Percentiles rank a stretch among this genome's conserved stretches.
Evolutionary conservation across 352 stramenopile genomes (phyloP).

Genomic region (Globisporangium rhizosaccharum): DNA sequence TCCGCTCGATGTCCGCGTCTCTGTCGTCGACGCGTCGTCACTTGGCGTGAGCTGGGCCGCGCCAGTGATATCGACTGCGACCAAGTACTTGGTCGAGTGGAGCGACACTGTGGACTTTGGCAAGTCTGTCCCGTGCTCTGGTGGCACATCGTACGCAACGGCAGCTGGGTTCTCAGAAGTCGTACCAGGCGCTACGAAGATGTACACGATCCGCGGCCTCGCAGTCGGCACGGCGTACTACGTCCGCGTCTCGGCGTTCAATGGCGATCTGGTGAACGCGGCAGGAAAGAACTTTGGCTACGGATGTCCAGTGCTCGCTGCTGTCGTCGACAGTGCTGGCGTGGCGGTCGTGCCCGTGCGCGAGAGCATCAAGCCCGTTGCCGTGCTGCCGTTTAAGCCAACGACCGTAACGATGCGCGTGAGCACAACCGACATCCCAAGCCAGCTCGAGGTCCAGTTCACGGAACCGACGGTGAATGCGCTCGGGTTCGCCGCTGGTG

Average conservation of each 20-base stretch:
- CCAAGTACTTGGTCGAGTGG: constrained; percentile 71
- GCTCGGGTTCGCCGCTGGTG: constrained; percentile 44
- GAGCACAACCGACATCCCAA: constrained; percentile 63
- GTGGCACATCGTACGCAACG: constrained; percentile 34
- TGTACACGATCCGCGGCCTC: constrained; percentile 83
- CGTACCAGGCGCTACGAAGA: constrained; percentile 19
- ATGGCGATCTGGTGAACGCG: constrained; percentile 41
- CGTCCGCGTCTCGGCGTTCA: constrained; percentile 87
- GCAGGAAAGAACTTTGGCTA: constrained; percentile 40
- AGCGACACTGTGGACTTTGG: constrained; percentile 16
- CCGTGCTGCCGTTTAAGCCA: constrained; percentile 64
- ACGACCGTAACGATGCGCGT: constrained; percentile 69
- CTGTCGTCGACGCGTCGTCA: constrained; percentile 49
- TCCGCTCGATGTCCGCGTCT: constrained; percentile 44
- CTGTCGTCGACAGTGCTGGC: constrained; percentile 26
- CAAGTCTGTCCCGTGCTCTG: constrained; percentile 18
- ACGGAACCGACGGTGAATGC: constrained; percentile 63
- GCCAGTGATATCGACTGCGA: constrained; percentile 19
- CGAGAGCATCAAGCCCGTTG: constrained; percentile 34
- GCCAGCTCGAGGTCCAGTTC: constrained; percentile 77
- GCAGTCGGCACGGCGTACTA: constrained; percentile 76
- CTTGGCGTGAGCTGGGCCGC: constrained; percentile 65
- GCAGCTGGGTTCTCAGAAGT: constrained; percentile 51
- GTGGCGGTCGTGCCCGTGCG: constrained; percentile 9
- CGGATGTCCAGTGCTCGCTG: constrained; percentile 46